Base-by-base conservation (phyloP, 306 rosid genomes). In the Hippophae rhamnoides region DNA sequence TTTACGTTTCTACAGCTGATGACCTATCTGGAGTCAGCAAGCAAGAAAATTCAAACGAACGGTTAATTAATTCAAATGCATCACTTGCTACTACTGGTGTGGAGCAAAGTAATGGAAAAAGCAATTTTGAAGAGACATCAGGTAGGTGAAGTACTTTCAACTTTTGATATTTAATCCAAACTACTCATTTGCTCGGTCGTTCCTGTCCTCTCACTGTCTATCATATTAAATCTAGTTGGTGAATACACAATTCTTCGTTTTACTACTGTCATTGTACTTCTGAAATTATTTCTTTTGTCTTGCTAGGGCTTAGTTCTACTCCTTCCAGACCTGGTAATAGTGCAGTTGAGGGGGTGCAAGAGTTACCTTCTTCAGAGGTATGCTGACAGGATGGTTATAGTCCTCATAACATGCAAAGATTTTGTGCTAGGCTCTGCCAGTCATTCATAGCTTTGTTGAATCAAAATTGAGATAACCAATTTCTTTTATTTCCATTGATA, bases 321-420 rank as follows among this genome's bases (percentile, higher is more conserved):
- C 83, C 86, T 41, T 73, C 82, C 42, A 72, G 82, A 72, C 84
- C 76, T 57, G 85, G 80, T 52, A 87, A 76, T 69, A 72, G 68
- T 49, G 65, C 86, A 69, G 78, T 48, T 50, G 85, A 73, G 58
- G 85, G 82, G 53, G 84, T 75, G 60, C 72, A 56, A 63, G 87
- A 82, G 76, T 54, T 93, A 51, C 97, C 81, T 67, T 75, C 85
- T 57, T 76, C 83, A 58, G 90, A 88, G 99, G 99, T 92, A 81
- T 63, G 71, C 38, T 31, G 5, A 31, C 38, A 31, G 38, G 38
- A 31, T 2, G 8, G 50, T 59, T 43, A 67, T 58, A 13, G 27
- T 12, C 14, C 48, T 65, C 18, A 8, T 18, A 23, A 53, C 23
- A 12, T 64, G 31, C 41, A 14, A 26, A 9, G 18, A 64, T 55